Base-by-base conservation (phyloP, 768 basidiomycete species). In the Mycena albidolilacea region DNA sequence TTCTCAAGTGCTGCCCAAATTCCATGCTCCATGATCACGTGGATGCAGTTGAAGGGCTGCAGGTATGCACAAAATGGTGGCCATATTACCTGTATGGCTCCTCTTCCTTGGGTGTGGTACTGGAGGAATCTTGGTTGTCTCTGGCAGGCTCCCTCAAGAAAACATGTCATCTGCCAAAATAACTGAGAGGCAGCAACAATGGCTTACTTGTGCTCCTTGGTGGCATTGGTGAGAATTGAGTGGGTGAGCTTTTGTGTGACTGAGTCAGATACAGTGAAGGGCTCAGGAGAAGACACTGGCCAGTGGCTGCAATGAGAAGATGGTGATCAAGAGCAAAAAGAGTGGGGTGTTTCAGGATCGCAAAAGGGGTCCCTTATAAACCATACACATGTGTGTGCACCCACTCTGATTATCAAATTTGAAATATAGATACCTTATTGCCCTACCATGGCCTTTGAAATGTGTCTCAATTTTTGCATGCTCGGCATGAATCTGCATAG, bases 1-100 rank as follows among this genome's bases (percentile, higher is more conserved):
- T 30, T n/a, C 11, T 17, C 37, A 7, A 58, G 57, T 8, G 57
- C 57, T 6, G 11, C 17, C 11, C 57, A 15, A 37, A 58, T 11
- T 37, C 57, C 57, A 17, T 58, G 57, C 12, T 58, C 57, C 35
- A n/a, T 35, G 57, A 58, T 58, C 57, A 58, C 30, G 57, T 58
- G 57, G 35, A 58, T 38, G 14, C 57, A 35, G 11, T 35, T 15
- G 23, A 37, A 38, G 5, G 57, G 57, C 37, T 35, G 14, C 57
- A 58, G 9, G 35, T 37, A 37, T 35, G 57, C 11, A 30, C 57
- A 38, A 58, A 35, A 35, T 58, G 57, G 35, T 35, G 57, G 15
- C 57, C 57, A 58, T 58, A 58, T 4, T 30, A 58, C 57, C 38
- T 58, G 57, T 58, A 58, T 11, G 57, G 37, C 57, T 58, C 57